Conservation (phyloP, 176 grass and related monocot species). For the Alloteropsis semialata region DNA sequence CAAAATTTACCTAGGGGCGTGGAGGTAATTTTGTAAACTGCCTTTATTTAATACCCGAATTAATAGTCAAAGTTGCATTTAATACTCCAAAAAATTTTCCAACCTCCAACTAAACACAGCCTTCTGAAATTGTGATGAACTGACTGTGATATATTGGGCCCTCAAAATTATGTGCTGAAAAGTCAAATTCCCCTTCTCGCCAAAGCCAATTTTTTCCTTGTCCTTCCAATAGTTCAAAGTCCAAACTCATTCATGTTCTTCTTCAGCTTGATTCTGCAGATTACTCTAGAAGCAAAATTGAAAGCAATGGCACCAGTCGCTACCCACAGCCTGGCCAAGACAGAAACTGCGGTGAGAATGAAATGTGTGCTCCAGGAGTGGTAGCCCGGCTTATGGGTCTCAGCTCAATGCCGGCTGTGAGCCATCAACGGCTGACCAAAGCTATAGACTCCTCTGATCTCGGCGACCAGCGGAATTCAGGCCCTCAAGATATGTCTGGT, state of each 20-base stretch:
- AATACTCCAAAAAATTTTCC: no score
- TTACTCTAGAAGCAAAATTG: constrained; percentile 30
- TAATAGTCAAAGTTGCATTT: no score
- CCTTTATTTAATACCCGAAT: no score
- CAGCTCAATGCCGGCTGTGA: constrained; percentile 46
- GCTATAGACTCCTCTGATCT: constrained; percentile 12
- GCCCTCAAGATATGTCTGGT: not conserved
- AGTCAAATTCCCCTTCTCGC: not conserved
- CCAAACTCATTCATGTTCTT: not conserved
- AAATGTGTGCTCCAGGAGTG: constrained; percentile 43
- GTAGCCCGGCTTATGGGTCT: constrained; percentile 88
- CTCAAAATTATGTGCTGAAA: not conserved
- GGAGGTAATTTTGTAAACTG: no score
- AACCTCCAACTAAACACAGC: no score
- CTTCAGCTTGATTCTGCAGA: constrained; percentile 44
- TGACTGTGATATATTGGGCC: not conserved
- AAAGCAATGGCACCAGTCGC: not conserved
- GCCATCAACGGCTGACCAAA: constrained; percentile 20
- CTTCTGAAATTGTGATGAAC: not conserved
- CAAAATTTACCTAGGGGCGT: no score
- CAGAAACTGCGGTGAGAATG: not conserved
- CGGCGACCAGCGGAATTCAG: constrained; percentile 11
- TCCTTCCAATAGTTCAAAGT: not conserved
- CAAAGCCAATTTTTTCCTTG: not conserved
- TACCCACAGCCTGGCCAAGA: constrained; percentile 24